Conservation (phyloP, 2,329 filamentous ascomycete genomes). For the Karstenula rhodostoma region DNA sequence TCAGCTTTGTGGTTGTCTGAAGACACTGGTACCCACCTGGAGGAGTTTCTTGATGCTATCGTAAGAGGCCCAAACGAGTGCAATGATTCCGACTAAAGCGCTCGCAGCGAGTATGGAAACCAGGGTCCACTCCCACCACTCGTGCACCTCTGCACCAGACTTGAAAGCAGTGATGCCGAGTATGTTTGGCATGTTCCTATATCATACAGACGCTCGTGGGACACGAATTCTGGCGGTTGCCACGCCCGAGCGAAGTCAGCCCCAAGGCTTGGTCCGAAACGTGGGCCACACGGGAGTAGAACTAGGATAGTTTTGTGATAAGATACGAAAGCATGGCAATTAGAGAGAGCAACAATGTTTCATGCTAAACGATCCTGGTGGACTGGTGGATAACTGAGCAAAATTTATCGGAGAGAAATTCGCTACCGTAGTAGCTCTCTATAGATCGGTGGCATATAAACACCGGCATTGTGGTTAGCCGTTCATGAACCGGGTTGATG, state of each 20-base stretch:
- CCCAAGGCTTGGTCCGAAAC: constrained; percentile 13
- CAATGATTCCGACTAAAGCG: constrained; percentile 34
- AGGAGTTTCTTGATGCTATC: constrained; percentile 28
- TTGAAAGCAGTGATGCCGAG: constrained; percentile 42
- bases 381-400: constrained; percentile 14
- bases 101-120: constrained; percentile 43
- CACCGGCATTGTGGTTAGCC: constrained; percentile 28
- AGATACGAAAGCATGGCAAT: constrained; percentile 19
- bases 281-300: constrained; percentile 23
- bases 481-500: constrained; percentile 23
- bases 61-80: constrained; percentile 38
- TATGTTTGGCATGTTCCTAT: constrained; percentile 34
- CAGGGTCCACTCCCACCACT: constrained; percentile 47
- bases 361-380: constrained; percentile 27
- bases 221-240: constrained; percentile 13
- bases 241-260: constrained; percentile 13
- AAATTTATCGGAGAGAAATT: constrained; percentile 21
- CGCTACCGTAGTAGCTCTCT: constrained; percentile 29
- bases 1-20: constrained; percentile 17
- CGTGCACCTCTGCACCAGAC: constrained; percentile 27
- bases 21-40: constrained; percentile 26
- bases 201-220: background rate
- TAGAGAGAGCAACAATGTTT: constrained; percentile 23
- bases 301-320: constrained; percentile 19
- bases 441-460: constrained; percentile 22